These are phyloP conservation scores for Fusarium paranaense DNA, from an alignment of 2,329 filamentous ascomycete species.

Conservation along the genomic window DNA sequence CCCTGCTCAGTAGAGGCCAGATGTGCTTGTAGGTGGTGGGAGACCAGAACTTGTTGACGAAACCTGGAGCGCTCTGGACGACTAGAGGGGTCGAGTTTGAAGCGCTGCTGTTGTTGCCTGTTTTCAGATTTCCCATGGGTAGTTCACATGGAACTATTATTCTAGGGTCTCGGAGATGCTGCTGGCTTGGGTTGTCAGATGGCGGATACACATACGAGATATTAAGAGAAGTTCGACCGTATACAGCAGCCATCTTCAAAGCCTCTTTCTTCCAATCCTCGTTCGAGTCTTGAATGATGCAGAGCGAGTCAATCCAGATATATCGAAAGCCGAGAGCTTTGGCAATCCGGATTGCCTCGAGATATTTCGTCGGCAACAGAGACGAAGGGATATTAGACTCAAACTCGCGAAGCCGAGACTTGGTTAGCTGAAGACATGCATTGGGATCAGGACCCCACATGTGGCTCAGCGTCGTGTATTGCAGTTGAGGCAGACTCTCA, in stretches of 20 bases:
- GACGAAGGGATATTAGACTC: neutral
- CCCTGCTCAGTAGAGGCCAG: neutral
- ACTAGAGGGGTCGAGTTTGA: neutral
- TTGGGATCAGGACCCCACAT: constrained; percentile 13
- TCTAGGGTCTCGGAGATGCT: neutral
- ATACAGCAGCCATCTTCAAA: neutral
- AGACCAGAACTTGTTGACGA: neutral
- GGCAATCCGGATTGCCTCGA: neutral
- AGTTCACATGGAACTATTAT: neutral
- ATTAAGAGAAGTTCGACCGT: neutral
- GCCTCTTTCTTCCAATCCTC: constrained; percentile 5
- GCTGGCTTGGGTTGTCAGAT: neutral
- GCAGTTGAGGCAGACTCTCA: fast-evolving
- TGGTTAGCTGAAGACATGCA: constrained; percentile 1
- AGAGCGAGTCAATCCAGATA: neutral
- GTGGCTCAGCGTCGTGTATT: constrained; percentile 12
- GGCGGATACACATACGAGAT: neutral
- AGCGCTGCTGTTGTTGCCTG: neutral
- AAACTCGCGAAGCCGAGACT: neutral
- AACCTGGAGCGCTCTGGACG: neutral
- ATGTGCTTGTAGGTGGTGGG: neutral
- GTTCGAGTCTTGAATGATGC: neutral
- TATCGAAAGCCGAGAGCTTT: neutral
- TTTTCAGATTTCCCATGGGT: neutral
- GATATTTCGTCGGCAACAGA: neutral